Evolutionary conservation across 768 basidiomycete species (phyloP).

Genomic region (Rhizopogon roseolus): DNA sequence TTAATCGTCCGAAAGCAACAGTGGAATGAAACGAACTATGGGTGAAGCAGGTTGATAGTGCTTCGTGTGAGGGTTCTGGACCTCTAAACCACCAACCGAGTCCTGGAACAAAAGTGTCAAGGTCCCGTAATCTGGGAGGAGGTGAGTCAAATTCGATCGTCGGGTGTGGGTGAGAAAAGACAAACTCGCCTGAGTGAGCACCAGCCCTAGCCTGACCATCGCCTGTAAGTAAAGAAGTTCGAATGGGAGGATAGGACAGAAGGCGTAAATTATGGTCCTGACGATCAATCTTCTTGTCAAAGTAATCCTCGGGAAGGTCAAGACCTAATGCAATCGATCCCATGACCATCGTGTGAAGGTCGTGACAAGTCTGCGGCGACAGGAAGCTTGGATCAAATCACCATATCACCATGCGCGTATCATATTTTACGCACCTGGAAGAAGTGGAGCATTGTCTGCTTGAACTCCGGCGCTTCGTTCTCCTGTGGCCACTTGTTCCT

Average conservation of each 20-base stretch:
- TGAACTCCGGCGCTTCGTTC: conserved; percentile 59
- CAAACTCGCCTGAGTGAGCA: conserved; percentile 61
- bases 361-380: conserved; percentile 57
- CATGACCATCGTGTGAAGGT: conserved; percentile 74
- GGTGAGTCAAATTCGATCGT: background rate
- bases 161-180: background rate
- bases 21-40: conserved; percentile 45
- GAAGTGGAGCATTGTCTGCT: conserved; percentile 69
- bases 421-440: conserved; percentile 44
- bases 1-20: background rate
- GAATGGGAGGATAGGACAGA: conserved; percentile 77
- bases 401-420: background rate
- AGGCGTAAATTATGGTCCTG: conserved; percentile 80
- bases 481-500: conserved; percentile 80
- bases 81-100: conserved; percentile 77
- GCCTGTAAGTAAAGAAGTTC: conserved; percentile 45
- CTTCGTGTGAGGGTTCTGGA: conserved; percentile 74
- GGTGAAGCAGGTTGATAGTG: conserved; percentile 69
- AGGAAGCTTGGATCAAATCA: conserved; percentile 5
- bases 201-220: conserved; percentile 79
- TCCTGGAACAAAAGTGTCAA: conserved; percentile 81
- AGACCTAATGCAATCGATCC: conserved; percentile 82
- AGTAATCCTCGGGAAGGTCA: conserved; percentile 66
- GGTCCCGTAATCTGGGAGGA: conserved; percentile 67
- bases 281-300: conserved; percentile 69